A percentile compares a stretch with the other conserved stretches of the same genome.
Evolutionary conservation across 2,329 filamentous ascomycete species (phyloP).

Genomic region (Zelopaecilomyces penicillatus): DNA sequence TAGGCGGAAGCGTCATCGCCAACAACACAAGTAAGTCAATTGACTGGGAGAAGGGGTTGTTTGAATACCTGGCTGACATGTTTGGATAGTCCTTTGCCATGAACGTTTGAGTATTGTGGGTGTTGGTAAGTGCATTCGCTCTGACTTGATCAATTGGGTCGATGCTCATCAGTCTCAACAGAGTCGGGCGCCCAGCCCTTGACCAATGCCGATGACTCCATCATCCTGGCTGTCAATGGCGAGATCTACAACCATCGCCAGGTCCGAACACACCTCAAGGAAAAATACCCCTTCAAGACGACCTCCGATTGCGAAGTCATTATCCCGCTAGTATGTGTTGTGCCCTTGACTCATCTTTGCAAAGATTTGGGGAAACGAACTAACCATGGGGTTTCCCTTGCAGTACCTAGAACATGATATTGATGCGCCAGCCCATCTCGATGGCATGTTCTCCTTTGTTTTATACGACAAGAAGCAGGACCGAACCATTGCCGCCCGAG

Average conservation of each 20-base stretch:
- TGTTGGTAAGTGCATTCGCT: conserved; percentile 57
- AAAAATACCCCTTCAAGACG: conserved; percentile 92
- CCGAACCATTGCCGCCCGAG: conserved; percentile 85
- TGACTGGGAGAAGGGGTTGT: background rate
- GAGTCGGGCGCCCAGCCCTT: conserved; percentile 94
- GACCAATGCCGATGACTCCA: conserved; percentile 79
- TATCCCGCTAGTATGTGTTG: conserved; percentile 72
- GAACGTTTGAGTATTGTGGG: conserved; percentile 97
- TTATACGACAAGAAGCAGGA: conserved; percentile 93
- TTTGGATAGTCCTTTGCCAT: conserved; percentile 72
- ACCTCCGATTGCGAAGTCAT: conserved; percentile 98
- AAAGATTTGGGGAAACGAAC: no score
- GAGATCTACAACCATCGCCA: conserved; percentile 99
- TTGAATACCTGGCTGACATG: conserved; percentile 18
- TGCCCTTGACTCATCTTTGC: no score
- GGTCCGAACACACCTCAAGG: conserved; percentile 78
- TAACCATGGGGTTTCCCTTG: background rate
- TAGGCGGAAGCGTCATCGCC: conserved; percentile 79
- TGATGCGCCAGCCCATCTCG: conserved; percentile 85
- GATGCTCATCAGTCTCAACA: conserved; percentile 27
- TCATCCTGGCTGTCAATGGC: conserved; percentile 94
- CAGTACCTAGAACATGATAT: conserved; percentile 89
- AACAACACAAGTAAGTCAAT: conserved; percentile 77
- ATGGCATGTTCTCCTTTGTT: conserved; percentile 99
- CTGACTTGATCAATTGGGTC: conserved; percentile 2